Evolutionary conservation across 805 yeast species (phyloP).

Genomic region (Kodamaea fukazawae): DNA sequence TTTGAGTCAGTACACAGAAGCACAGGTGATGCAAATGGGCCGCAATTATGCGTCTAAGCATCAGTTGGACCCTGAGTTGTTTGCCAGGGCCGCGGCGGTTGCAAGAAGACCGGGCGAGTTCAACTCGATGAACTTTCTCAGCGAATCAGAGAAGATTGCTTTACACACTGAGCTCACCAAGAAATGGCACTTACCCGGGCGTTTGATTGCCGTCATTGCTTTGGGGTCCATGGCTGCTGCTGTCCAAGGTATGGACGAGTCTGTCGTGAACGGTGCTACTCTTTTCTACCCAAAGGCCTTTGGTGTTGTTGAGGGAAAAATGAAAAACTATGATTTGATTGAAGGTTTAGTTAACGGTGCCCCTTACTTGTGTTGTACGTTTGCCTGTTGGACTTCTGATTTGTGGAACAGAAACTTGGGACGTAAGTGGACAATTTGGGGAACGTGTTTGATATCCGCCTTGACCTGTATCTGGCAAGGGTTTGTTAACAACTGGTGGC

Average conservation of each 20-base stretch:
- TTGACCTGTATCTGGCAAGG: constrained; percentile 69
- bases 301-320: constrained; percentile 38
- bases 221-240: constrained; percentile 67
- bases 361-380: constrained; percentile 60
- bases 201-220: constrained; percentile 51
- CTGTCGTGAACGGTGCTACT: constrained; percentile 67
- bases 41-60: constrained; percentile 59
- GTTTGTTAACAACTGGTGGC: constrained; percentile 57
- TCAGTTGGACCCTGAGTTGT: constrained; percentile 54
- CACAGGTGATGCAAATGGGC: constrained; percentile 68
- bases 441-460: constrained; percentile 58
- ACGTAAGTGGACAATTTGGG: constrained; percentile 59
- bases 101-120: constrained; percentile 58
- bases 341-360: constrained; percentile 63
- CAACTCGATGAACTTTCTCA: constrained; percentile 52
- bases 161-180: constrained; percentile 47
- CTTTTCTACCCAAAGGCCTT: constrained; percentile 54
- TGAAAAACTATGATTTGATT: constrained; percentile 50
- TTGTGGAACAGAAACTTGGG: constrained; percentile 51
- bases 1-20: constrained; percentile 56
- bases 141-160: constrained; percentile 44
- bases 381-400: constrained; percentile 63
- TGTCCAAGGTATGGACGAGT: constrained; percentile 75
- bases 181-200: constrained; percentile 44
- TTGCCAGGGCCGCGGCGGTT: constrained; percentile 58